Evolutionary conservation across 495 filamentous ascomycete species (phyloP).

Genomic region (Talaromyces trachyspermus): DNA sequence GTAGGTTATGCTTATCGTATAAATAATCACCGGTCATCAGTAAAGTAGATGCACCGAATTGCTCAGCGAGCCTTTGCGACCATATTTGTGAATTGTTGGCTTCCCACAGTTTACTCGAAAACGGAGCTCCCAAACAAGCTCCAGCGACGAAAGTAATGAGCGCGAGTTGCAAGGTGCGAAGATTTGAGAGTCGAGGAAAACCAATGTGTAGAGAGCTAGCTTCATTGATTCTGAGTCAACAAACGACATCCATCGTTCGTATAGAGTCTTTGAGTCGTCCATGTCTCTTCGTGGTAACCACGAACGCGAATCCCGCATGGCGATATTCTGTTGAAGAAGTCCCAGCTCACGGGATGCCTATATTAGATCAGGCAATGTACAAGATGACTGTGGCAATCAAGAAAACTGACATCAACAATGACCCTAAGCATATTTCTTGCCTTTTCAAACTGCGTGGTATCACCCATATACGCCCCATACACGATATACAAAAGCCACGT

Average conservation of each 20-base stretch:
- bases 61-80: conserved; percentile 9
- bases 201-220: conserved; percentile 10
- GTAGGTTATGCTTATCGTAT: conserved; percentile 1
- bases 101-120: conserved; percentile 11
- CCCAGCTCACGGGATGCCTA: conserved; percentile 10
- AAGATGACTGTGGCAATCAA: not conserved
- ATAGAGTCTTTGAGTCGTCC: conserved; percentile 11
- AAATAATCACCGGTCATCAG: not conserved
- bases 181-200: conserved; percentile 11
- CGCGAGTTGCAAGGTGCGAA: conserved; percentile 12
- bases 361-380: not conserved
- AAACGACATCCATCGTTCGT: conserved; percentile 11
- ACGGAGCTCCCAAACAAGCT: conserved; percentile 13
- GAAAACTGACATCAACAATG: conserved; percentile 11
- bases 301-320: conserved; percentile 11
- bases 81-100: conserved; percentile 12
- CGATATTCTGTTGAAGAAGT: conserved; percentile 10
- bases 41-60: conserved; percentile 7
- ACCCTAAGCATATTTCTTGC: conserved; percentile 9
- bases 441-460: conserved; percentile 9
- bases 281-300: conserved; percentile 2
- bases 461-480: conserved; percentile 10
- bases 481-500: conserved; percentile 13
- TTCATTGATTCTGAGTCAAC: conserved; percentile 12
- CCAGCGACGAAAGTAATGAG: conserved; percentile 10